phyloP scores from a whole-genome alignment of 2,329 filamentous ascomycete species.

The Chrysoporthe puriensis region DNA sequence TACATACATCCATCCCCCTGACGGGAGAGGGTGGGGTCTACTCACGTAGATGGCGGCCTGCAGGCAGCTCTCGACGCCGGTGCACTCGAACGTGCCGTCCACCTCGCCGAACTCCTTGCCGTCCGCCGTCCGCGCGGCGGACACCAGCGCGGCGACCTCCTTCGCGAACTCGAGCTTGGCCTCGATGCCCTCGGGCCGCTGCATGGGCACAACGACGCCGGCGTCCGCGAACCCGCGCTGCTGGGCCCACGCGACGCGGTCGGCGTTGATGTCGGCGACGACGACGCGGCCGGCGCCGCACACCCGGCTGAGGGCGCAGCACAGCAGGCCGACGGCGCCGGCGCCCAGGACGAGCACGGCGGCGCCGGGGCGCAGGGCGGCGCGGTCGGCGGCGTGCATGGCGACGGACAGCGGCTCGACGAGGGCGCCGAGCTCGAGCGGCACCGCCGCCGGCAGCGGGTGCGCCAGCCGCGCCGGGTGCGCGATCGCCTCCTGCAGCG shows the following conservation, averaged over 20 bases:
- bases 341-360: conserved; percentile 62
- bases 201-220: conserved; percentile 53
- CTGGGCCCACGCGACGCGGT: conserved; percentile 61
- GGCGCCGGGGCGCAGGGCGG: conserved; percentile 39
- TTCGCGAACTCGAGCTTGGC: conserved; percentile 57
- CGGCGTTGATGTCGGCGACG: conserved; percentile 60
- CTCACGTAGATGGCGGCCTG: conserved; percentile 73
- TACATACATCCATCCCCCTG: background rate
- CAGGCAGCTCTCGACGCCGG: conserved; percentile 75
- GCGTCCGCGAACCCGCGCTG: conserved; percentile 59
- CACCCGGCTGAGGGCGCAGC: conserved; percentile 60
- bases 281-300: conserved; percentile 49
- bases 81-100: conserved; percentile 75
- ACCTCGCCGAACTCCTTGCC: conserved; percentile 61
- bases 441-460: conserved; percentile 54
- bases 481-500: conserved; percentile 59
- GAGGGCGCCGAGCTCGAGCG: conserved; percentile 59
- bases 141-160: conserved; percentile 51
- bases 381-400: conserved; percentile 58
- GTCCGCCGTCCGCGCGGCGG: conserved; percentile 37
- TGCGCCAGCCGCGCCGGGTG: conserved; percentile 62
- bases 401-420: conserved; percentile 64
- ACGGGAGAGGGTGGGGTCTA: conserved; percentile 13
- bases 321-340: conserved; percentile 63
- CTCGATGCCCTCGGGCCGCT: conserved; percentile 52